Evolutionary conservation across 1,284 basidiomycete genomes (phyloP).

Genomic region (Melampsora larici-populina): DNA sequence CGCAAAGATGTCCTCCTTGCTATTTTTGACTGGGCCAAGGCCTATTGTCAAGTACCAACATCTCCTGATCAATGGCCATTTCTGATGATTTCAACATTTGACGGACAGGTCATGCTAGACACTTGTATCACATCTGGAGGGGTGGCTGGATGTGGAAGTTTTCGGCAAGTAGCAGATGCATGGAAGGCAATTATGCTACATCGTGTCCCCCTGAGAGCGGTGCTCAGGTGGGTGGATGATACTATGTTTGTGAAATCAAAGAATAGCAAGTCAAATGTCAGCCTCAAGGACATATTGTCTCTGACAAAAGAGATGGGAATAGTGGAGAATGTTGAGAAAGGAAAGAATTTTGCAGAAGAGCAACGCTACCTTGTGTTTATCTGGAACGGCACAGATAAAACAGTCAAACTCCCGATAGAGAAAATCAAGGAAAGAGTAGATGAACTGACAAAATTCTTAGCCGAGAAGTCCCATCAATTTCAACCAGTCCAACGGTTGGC

Average conservation of each 20-base stretch:
- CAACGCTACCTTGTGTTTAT: not conserved
- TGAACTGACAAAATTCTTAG: not conserved
- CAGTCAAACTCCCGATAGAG: not conserved
- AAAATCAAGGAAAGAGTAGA: not conserved
- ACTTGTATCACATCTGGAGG: not conserved
- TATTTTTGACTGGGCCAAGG: conserved; percentile 13
- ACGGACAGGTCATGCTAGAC: not conserved
- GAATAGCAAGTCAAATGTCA: not conserved
- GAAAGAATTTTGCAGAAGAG: not conserved
- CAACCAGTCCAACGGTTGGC: not conserved
- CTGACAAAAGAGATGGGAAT: not conserved
- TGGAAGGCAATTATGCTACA: not conserved
- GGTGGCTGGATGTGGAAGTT: not conserved
- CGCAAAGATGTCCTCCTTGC: not conserved
- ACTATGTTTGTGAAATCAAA: not conserved
- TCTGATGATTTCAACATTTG: not conserved
- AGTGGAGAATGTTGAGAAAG: no score
- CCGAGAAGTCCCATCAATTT: not conserved
- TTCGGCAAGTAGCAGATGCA: not conserved
- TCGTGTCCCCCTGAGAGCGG: not conserved
- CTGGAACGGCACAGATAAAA: not conserved
- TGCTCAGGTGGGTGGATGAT: not conserved
- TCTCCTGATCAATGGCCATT: not conserved
- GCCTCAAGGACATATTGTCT: no score
- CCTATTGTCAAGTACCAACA: conserved; percentile 11